Percentiles rank a stretch among this genome's conserved stretches.
Conservation (phyloP, 2,329 filamentous ascomycete genomes). For the Polychaeton citri region DNA sequence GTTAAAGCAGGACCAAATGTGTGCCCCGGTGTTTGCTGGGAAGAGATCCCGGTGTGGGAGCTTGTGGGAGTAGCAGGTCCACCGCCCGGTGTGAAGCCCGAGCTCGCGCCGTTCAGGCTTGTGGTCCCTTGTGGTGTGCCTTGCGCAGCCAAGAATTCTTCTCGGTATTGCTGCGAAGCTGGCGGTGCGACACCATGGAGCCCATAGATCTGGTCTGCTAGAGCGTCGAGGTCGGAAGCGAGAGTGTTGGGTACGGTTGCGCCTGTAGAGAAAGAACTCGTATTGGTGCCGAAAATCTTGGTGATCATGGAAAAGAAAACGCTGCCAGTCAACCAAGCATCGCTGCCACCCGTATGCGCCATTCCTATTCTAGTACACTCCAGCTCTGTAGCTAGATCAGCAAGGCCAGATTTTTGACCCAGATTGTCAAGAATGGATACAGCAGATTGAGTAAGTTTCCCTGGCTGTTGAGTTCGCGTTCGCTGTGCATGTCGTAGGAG, state of each 20-base stretch:
- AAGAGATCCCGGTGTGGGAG: constrained; percentile 35
- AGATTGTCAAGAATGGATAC: constrained; percentile 69
- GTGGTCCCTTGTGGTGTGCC: constrained; percentile 17
- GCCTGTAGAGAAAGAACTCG: background rate
- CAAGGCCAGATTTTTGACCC: constrained; percentile 80
- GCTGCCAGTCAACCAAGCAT: constrained; percentile 82
- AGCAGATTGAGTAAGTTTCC: constrained; percentile 44
- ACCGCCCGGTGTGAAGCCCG: constrained; percentile 20
- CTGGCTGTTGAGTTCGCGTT: constrained; percentile 20
- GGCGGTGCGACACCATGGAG: constrained; percentile 49
- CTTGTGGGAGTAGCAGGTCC: constrained; percentile 57
- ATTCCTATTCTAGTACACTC: constrained; percentile 79
- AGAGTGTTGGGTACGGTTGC: constrained; percentile 47
- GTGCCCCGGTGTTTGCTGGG: background rate
- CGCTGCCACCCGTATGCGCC: constrained; percentile 85
- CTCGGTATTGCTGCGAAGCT: constrained; percentile 39
- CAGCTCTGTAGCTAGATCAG: constrained; percentile 86
- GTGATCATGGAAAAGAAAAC: constrained; percentile 91
- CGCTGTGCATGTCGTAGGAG: constrained; percentile 77
- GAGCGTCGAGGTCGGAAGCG: constrained; percentile 46
- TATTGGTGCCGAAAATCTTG: constrained; percentile 56
- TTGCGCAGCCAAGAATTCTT: constrained; percentile 31
- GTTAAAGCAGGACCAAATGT: background rate
- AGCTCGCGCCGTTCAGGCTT: constrained; percentile 7
- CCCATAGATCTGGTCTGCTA: constrained; percentile 85